phyloP scores from a whole-genome alignment of 192 early-diverging fungal species.

The Backusella sp. region DNA sequence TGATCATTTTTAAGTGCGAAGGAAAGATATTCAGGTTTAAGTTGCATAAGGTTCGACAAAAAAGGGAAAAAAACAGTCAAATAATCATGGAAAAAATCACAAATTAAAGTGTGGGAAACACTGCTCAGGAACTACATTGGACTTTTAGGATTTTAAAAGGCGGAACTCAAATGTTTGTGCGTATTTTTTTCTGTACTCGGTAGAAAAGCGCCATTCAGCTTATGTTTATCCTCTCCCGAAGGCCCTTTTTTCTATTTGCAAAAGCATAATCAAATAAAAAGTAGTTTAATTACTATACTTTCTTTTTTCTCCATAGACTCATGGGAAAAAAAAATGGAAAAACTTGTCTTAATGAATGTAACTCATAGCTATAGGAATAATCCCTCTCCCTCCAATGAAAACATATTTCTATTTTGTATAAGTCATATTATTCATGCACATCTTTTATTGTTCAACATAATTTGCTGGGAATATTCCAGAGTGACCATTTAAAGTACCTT shows the following conservation, averaged over 20 bases:
- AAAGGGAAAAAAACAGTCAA: not conserved
- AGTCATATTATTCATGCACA: not conserved
- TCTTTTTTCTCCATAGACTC: not conserved
- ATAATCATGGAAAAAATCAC: not conserved
- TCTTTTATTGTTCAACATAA: slow-evolving; percentile 4
- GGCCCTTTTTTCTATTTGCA: not conserved
- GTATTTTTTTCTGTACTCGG: not conserved
- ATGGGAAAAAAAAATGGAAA: not conserved
- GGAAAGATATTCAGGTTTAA: not conserved
- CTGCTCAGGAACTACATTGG: not conserved
- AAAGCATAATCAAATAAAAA: not conserved
- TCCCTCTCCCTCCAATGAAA: not conserved
- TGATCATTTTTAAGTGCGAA: not conserved
- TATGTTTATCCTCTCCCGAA: too few species aligned
- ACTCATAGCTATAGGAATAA: too few species aligned
- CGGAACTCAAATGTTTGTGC: too few species aligned
- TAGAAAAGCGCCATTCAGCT: not conserved
- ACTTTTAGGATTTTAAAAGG: too few species aligned
- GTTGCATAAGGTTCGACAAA: not conserved
- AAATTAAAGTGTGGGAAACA: not conserved
- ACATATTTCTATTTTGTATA: not conserved
- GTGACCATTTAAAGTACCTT: slow-evolving; percentile 41
- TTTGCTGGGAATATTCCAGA: slow-evolving; percentile 27
- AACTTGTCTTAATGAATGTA: too few species aligned
- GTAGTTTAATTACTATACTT: too few species aligned